These are phyloP conservation scores for Royoungia palumana DNA, from an alignment of 768 basidiomycete species.

Conservation along the genomic window DNA sequence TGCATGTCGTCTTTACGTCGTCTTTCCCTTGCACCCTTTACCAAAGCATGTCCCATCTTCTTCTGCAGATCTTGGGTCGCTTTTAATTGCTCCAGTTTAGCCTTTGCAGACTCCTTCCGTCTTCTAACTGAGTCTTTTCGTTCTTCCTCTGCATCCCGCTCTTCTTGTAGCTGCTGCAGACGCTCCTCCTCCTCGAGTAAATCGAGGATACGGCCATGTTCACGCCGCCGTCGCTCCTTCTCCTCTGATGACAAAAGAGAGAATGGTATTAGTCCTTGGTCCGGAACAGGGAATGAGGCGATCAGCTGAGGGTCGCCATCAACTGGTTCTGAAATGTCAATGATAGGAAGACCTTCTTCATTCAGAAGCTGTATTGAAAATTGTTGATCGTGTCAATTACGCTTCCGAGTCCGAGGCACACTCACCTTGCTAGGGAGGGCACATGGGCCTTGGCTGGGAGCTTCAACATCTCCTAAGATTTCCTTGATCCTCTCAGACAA, in stretches of 20 bases:
- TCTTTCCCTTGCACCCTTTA: conserved; percentile 40
- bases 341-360: conserved; percentile 76
- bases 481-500: conserved; percentile 61
- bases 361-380: conserved; percentile 51
- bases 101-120: conserved; percentile 46
- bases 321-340: conserved; percentile 69
- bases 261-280: conserved; percentile 47
- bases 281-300: conserved; percentile 27
- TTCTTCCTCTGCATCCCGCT: conserved; percentile 39
- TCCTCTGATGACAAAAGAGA: conserved; percentile 44
- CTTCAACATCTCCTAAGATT: conserved; percentile 44
- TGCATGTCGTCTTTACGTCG: conserved; percentile 31
- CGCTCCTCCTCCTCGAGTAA: conserved; percentile 69
- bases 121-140: conserved; percentile 48
- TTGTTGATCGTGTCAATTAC: conserved; percentile 20
- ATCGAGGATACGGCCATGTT: conserved; percentile 65
- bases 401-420: conserved; percentile 7
- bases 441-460: conserved; percentile 34
- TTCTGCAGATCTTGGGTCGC: conserved; percentile 55
- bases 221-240: conserved; percentile 48
- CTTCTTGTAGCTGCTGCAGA: conserved; percentile 40
- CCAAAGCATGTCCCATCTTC: conserved; percentile 72
- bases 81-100: conserved; percentile 39
- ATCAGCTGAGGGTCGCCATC: conserved; percentile 20
- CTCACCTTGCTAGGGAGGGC: conserved; percentile 66